Base-by-base conservation (phyloP, 129 eudicot species). In the Solidago caesia region DNA sequence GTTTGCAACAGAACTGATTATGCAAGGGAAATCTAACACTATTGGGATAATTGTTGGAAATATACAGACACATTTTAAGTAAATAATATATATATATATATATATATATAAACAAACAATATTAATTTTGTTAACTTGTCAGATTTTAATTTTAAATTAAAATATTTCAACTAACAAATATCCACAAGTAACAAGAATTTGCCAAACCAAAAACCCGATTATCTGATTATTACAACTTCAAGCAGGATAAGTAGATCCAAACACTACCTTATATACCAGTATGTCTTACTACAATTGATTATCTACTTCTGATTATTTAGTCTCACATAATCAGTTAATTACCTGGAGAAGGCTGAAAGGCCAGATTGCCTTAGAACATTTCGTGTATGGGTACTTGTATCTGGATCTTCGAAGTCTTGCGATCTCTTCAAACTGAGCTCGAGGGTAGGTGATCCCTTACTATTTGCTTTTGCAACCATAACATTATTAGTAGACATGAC, bases 291-390 rank as follows among this genome's bases (percentile, higher is more conserved):
- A 52, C n/a, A 52, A 52, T 11, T 52, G n/a, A 52, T 52, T 52
- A 52, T 11, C n/a, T 52, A 53, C 59, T 53, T 13, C 5, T 4
- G 58, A 52, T 52, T 52, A 52, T 58, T 29, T 14, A 13, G 5
- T 62, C 33, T 39, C 47, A 68, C 15, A 76, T 10, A 43, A 44
- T 72, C 15, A 67, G 65, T 42, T 11, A 29, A 47, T 27, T 76
- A 89, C 96, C 92, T 89, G 5, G 92, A 80, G 74, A 89, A 89
- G 59, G 96, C 92, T 46, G 92, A 89, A 46, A 77, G 80, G 64
- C 73, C 80, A 5, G 96, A 89, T 71, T 78, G 96, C 72, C 83
- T 80, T 47, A 89, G 55, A 57, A 79, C 72, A 53, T 84, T 87
- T 73, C 81, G 81, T 74, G 76, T 84, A 66, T 74, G 77, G 25